A percentile compares a stretch with the other conserved stretches of the same genome.
Evolutionary conservation across 106 monocot species (phyloP).

Genomic region (Posidonia australis): DNA sequence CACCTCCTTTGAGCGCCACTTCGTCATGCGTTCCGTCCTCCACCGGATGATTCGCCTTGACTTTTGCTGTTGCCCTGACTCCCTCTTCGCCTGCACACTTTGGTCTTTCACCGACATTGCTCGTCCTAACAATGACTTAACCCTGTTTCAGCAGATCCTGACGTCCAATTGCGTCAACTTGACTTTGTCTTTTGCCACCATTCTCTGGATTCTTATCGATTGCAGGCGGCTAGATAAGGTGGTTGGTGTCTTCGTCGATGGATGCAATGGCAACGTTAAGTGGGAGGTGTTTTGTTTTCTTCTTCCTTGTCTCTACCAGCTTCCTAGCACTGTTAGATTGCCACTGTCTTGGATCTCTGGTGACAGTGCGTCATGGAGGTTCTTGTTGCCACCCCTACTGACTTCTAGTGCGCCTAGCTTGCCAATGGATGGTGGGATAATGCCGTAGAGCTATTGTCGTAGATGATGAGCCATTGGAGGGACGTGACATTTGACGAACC

Average conservation of each 20-base stretch:
- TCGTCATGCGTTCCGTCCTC: constrained; percentile 13
- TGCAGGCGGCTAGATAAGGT: constrained; percentile 20
- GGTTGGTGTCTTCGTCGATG: constrained; percentile 21
- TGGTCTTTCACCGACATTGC: constrained; percentile 1
- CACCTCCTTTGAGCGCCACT: constrained; percentile 10
- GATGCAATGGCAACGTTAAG: constrained; percentile 3
- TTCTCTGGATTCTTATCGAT: constrained; percentile 31
- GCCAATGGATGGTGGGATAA: no score
- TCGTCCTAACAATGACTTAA: constrained; percentile 7
- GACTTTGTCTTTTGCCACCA: constrained; percentile 36
- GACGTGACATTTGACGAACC: no score
- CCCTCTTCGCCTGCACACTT: constrained; percentile 14
- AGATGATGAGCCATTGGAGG: no score
- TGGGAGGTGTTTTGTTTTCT: constrained; percentile 4
- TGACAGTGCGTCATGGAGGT: no score
- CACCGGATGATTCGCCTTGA: constrained; percentile 8
- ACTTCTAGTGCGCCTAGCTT: no score
- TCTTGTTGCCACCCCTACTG: no score
- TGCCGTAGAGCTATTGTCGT: no score
- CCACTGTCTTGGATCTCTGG: no score
- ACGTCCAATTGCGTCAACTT: constrained; percentile 31
- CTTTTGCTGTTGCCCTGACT: constrained; percentile 12
- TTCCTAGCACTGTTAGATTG: no score
- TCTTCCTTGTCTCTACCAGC: no score
- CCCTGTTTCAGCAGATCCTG: constrained; percentile 25